Base-by-base conservation (phyloP, 2,329 filamentous ascomycete species). In the Ophiostoma quercus region DNA sequence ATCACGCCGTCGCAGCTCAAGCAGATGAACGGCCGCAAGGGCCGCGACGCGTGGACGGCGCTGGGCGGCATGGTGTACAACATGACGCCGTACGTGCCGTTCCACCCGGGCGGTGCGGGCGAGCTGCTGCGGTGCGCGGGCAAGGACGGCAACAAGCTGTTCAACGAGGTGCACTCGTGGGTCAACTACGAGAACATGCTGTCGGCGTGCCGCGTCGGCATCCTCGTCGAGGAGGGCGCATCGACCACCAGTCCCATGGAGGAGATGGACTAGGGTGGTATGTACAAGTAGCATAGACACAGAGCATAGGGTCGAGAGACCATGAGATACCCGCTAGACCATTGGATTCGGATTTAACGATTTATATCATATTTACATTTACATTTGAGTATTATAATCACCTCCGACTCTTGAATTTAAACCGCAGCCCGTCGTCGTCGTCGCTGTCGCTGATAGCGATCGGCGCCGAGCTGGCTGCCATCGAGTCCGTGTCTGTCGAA, bases 61-160 rank as follows among this genome's bases (percentile, higher is more conserved):
- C 89, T 96, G 72, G 90, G 92, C 71, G 94, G 94, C 1, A 91
- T 91, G 76, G 94, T 98, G 37, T 99, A 98, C 80, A 98, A 98
- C 76, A 89, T 99, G 71, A 90, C 90, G 0, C 92, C 94, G 0
- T 99, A 98, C 77, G 78, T 93, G 47, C 88, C 91, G 1, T 99
- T 93, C 77, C 95, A 99, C 78, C 95, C 95, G 0, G 95, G 95
- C 29, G 95, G 92, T 9, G 87, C 90, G 74, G 87, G 88, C 4
- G 91, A 96, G 80, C 78, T 95, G 72, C 79, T 90, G 78, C 81
- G 86, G 41, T 84, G 82, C 43, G 88, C 88, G 0, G 88, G 83
- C 0, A 80, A 83, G 70, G 88, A 90, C 76, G 88, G 85, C 47
- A 88, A 85, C 1, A 83, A 82, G 76, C 75, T 91, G 71, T 91